Base-by-base conservation (phyloP, 1,284 basidiomycete genomes). In the Ceratobasidium sp. region DNA sequence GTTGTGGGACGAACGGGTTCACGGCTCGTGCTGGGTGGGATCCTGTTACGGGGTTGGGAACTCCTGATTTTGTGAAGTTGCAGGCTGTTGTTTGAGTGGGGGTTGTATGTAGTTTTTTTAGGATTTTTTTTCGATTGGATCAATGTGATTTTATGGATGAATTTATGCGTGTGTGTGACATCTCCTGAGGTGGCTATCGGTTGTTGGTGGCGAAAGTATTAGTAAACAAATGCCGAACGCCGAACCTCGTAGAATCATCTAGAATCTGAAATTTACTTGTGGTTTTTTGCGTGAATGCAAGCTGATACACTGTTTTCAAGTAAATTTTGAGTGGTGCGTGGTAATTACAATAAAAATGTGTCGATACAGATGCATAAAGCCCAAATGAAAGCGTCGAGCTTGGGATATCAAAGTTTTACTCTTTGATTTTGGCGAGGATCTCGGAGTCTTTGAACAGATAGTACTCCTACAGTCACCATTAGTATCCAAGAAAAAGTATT, bases 341-440 rank as follows among this genome's bases (percentile, higher is more conserved):
- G 44, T 23, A 52, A 50, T 65, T 75, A 64, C 33, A 75, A 78
- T 73, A 78, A 65, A 78, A 50, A 75, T 50, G 73, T 75, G 59
- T 56, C 3, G 64, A 56, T 56, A 71, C 59, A 61, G 17, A 52
- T 59, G 54, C 42, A 23, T 13, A 50, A 46, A 70, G 48, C 6
- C 46, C 46, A 48, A 48, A 56, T 38, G 61, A 57, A 15, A 50
- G 57, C 52, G 38, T 44, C 23, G 40, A 50, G 64, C 44, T 42
- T 28, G 44, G 26, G 28, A 48, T 50, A 12, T 59, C 44, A 50
- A 62, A 26, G 54, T 28, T 26, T 87, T 91, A 98, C 89, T 98
- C 97, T 86, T 93, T 90, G 84, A 99, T 96, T 89, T 98, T 98
- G 81, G 97, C 97, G 75, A 99, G 90, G 85, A 99, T 98, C 84